These are phyloP conservation scores for Paracoccidioides lutzii DNA, from an alignment of 2,329 filamentous ascomycete species.

Conservation along the genomic window DNA sequence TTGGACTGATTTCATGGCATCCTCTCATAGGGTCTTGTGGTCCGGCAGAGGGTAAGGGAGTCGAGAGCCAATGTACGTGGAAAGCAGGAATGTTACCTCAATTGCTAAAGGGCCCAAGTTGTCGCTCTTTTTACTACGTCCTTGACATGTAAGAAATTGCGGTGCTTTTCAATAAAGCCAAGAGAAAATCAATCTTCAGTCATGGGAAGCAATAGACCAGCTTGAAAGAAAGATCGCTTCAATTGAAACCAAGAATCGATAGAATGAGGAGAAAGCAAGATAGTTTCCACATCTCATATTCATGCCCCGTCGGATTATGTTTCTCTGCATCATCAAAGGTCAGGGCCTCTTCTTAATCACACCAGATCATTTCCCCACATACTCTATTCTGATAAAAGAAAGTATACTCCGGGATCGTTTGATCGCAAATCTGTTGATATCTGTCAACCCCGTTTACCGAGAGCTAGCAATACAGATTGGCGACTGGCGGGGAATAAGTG, in stretches of 20 bases:
- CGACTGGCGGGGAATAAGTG: not conserved
- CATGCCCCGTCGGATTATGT: too few species aligned
- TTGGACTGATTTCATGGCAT: not conserved
- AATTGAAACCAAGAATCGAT: not conserved
- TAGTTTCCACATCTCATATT: too few species aligned
- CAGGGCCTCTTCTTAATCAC: not conserved
- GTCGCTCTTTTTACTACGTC: not conserved
- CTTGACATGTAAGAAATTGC: not conserved
- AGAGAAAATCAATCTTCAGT: not conserved
- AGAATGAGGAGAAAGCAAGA: too few species aligned
- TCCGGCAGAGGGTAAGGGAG: not conserved
- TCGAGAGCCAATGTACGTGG: not conserved
- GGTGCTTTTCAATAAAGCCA: not conserved
- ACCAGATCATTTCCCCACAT: not conserved
- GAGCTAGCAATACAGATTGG: not conserved
- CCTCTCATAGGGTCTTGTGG: not conserved
- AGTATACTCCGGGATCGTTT: not conserved
- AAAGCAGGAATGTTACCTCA: not conserved
- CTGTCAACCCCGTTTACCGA: not conserved
- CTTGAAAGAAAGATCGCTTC: not conserved
- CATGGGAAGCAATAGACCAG: not conserved
- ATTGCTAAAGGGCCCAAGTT: not conserved
- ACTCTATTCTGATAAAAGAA: not conserved
- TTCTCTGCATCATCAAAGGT: too few species aligned
- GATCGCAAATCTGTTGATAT: not conserved